These are phyloP conservation scores for Pseudogymnoascus sp. DNA, from an alignment of 2,329 filamentous ascomycete genomes.

Conservation along the genomic window DNA sequence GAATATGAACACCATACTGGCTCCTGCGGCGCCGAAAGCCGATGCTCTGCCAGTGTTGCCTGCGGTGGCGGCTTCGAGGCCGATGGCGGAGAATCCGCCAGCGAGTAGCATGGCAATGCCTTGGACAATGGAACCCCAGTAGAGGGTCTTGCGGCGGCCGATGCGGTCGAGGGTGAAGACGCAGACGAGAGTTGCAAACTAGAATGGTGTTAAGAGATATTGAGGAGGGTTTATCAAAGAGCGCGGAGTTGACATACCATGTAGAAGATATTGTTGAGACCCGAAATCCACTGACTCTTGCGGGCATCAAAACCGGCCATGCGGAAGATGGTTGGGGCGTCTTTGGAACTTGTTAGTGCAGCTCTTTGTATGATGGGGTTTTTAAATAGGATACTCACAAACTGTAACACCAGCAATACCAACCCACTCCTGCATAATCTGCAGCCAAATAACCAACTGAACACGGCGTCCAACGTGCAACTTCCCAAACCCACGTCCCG, in stretches of 20 bases:
- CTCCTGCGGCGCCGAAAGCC: slow-evolving; percentile 54
- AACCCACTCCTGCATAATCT: slow-evolving; percentile 63
- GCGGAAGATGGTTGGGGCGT: slow-evolving; percentile 43
- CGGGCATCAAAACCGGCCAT: slow-evolving; percentile 55
- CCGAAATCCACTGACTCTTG: slow-evolving; percentile 56
- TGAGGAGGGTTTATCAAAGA: slow-evolving; percentile 36
- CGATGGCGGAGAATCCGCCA: slow-evolving; percentile 47
- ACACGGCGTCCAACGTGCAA: slow-evolving; percentile 59
- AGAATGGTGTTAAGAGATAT: neutral
- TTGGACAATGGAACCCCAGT: slow-evolving; percentile 57
- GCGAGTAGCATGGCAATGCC: slow-evolving; percentile 60
- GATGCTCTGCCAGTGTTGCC: slow-evolving; percentile 38
- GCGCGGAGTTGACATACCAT: slow-evolving; percentile 32
- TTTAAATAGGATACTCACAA: slow-evolving; percentile 26
- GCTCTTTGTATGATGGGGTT: neutral
- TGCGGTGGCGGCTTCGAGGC: slow-evolving; percentile 38
- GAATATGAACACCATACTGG: slow-evolving; percentile 63
- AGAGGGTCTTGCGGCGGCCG: slow-evolving; percentile 59
- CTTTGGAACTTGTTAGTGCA: neutral
- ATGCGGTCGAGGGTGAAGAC: slow-evolving; percentile 63
- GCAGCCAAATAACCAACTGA: slow-evolving; percentile 62
- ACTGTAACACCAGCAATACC: slow-evolving; percentile 63
- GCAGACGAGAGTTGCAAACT: slow-evolving; percentile 58
- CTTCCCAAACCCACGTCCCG: slow-evolving; percentile 32
- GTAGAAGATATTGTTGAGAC: slow-evolving; percentile 46